phyloP scores from a whole-genome alignment of 306 rosid species.

The Echinosophora koreensis region DNA sequence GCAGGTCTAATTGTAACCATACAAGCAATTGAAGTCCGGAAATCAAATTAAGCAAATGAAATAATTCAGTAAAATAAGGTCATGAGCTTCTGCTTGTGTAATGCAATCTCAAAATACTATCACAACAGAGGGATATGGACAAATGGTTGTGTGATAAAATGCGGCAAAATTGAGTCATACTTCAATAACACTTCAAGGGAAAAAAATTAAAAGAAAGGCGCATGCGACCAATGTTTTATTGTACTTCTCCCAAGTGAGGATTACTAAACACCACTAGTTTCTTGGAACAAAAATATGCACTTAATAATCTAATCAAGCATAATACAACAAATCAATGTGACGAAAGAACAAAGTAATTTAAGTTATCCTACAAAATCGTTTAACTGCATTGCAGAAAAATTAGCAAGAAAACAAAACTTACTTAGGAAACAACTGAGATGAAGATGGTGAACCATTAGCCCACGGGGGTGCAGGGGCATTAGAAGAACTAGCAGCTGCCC shows the following conservation, averaged over 20 bases:
- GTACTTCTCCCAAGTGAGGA: background rate
- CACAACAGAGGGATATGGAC: conserved; percentile 19
- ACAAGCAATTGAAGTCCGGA: conserved; percentile 6
- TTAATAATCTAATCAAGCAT: conserved; percentile 34
- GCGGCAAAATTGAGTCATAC: background rate
- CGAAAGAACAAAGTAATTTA: conserved; percentile 5
- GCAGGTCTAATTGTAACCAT: conserved; percentile 13
- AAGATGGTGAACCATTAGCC: conserved; percentile 78
- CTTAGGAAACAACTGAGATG: conserved; percentile 67
- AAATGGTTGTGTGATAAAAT: background rate
- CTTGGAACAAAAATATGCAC: background rate
- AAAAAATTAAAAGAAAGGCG: background rate
- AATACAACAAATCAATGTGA: background rate
- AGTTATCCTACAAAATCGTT: background rate
- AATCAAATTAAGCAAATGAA: conserved; percentile 21
- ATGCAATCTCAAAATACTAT: conserved; percentile 14
- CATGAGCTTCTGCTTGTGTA: conserved; percentile 12
- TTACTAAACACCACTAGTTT: conserved; percentile 1
- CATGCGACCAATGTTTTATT: background rate
- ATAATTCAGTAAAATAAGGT: conserved; percentile 6
- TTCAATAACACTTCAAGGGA: conserved; percentile 11
- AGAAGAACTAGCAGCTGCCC: conserved; percentile 76
- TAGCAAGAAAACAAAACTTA: conserved; percentile 52
- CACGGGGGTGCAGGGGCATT: conserved; percentile 86
- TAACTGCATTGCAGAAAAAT: background rate